Base-by-base conservation (phyloP, 768 basidiomycete species). In the Ramaria sp. region DNA sequence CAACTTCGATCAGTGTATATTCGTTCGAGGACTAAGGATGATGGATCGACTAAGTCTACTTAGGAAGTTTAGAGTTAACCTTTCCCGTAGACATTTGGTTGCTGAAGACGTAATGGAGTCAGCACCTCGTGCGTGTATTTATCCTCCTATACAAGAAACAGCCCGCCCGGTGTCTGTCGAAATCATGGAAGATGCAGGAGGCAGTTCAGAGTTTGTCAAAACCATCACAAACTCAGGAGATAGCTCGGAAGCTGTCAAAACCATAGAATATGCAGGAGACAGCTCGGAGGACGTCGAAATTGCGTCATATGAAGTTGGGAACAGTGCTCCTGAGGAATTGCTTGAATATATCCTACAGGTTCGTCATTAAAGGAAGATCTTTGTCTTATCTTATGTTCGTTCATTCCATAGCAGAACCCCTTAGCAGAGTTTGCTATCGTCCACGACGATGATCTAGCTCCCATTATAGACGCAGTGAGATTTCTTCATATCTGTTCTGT, bases 301-400 rank as follows among this genome's bases (percentile, higher is more conserved):
- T n/a, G 32, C 9, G 32, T 45, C 42, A 20, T 27, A 15, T 25
- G 53, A 45, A 25, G 5, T n/a, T n/a, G n/a, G n/a, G n/a, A n/a
- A n/a, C n/a, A n/a, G 16, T 24, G 24, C 38, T 25, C 53, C 53
- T 12, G 12, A 27, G 18, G 43, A 55, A 37, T 44, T 55, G 12
- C 42, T 55, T 27, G 42, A 13, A 16, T 55, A 55, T 25, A 55
- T 55, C 13, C 44, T 55, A 6, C 18, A 47, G 24, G 53, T 55
- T 12, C 20, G 53, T 36, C 34, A 38, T 9, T 3, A 13, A 18
- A 27, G 25, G 10, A 13, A 27, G 10, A 44, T 42, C n/a, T n/a
- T n/a, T n/a, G 24, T 51, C 5, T 13, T 51, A 13, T n/a, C n/a
- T n/a, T 8, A 7, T 18, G 34, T 37, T 30, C 16, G n/a, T n/a